Percentiles rank a stretch among this genome's conserved stretches.
Conservation (phyloP, 1,284 basidiomycete genomes). For the Ceratobasidium sp. region DNA sequence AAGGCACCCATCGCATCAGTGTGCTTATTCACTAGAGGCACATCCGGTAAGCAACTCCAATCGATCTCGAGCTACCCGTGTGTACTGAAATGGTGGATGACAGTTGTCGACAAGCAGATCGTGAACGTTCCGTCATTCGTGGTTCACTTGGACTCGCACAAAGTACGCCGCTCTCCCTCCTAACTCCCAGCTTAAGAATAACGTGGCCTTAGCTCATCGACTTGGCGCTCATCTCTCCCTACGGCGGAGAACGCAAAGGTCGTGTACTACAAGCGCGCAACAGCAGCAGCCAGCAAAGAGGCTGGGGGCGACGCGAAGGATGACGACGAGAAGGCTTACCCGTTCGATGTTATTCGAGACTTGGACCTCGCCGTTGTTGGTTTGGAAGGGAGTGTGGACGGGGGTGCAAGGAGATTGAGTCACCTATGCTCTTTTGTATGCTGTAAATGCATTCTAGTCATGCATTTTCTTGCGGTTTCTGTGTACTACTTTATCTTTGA, state of each 20-base stretch:
- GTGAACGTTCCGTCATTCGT: conserved; percentile 99
- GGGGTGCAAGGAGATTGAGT: no score
- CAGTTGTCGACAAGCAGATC: conserved; percentile 98
- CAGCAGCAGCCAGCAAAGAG: conserved; percentile 92
- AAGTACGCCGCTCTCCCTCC: conserved; percentile 57
- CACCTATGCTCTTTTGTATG: conserved; percentile 12
- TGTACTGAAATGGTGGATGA: background rate
- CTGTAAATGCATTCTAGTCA: no score
- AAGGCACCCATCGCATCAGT: conserved; percentile 99
- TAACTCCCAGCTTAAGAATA: background rate
- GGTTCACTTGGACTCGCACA: conserved; percentile 97
- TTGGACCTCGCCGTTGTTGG: no score
- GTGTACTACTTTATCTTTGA: no score
- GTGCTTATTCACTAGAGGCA: conserved; percentile 97
- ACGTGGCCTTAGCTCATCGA: conserved; percentile 82
- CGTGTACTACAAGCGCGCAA: conserved; percentile 99
- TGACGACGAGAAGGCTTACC: conserved; percentile 72
- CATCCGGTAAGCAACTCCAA: conserved; percentile 77
- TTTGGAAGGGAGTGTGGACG: no score
- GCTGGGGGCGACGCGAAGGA: conserved; percentile 92
- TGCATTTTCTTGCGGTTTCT: no score
- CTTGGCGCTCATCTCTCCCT: conserved; percentile 97
- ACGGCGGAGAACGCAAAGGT: conserved; percentile 96
- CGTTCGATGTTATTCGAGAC: no score
- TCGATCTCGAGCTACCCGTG: background rate